phyloP scores from a whole-genome alignment of 176 grass and related monocot species.

The Bolboschoenus planiculmis region DNA sequence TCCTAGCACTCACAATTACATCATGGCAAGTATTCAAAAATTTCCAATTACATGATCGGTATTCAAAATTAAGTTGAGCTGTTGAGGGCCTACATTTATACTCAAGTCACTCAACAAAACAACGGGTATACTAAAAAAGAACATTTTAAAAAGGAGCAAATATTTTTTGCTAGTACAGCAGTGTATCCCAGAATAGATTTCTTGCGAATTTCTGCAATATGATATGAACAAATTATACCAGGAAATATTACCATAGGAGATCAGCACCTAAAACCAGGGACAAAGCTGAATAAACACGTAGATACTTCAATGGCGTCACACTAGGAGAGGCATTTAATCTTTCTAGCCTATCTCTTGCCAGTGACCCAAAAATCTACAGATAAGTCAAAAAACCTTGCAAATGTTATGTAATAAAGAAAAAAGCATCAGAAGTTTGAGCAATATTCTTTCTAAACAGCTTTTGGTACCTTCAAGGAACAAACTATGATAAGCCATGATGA shows the following conservation, averaged over 20 bases:
- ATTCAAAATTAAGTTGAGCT: background rate
- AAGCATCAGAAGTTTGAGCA: background rate
- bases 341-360: constrained; percentile 91
- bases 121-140: background rate
- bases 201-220: background rate
- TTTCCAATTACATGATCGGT: background rate
- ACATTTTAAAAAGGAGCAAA: background rate
- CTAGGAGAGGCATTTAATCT: constrained; percentile 73
- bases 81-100: background rate
- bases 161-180: background rate
- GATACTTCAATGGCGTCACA: constrained; percentile 78
- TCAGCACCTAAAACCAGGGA: constrained; percentile 77
- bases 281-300: constrained; percentile 75
- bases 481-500: constrained; percentile 72
- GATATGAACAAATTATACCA: constrained; percentile 22
- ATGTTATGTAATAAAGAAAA: constrained; percentile 2
- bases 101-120: constrained; percentile 12
- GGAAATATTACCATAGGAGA: constrained; percentile 83
- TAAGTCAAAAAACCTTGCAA: constrained; percentile 16
- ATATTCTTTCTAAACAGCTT: background rate
- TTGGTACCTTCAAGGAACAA: constrained; percentile 88
- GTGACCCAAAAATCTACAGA: constrained; percentile 76
- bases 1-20: background rate
- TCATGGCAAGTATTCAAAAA: no score
- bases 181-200: background rate